Base-by-base conservation (phyloP, 2,329 filamentous ascomycete species). In the Myriangium duriaei region DNA sequence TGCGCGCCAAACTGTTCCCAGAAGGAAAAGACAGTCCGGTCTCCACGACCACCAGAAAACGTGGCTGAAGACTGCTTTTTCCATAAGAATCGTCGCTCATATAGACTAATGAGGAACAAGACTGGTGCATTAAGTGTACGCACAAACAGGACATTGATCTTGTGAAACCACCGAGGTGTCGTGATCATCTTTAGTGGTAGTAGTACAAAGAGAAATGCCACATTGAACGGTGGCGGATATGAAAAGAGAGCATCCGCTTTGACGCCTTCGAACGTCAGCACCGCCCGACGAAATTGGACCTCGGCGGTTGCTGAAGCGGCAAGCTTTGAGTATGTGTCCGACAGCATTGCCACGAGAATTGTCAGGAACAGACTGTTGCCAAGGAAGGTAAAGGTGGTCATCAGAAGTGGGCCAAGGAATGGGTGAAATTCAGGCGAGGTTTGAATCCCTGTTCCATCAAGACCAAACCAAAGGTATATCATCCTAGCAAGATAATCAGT, bases 391-490 rank as follows among this genome's bases (percentile, higher is more conserved):
- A 91, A 92, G 11, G 80, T 71, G 39, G 91, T 70, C 81, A 91
- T 91, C 15, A 91, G 62, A 2, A 74, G 68, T 0, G 84, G 84
- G 0, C 84, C 84, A 1, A 91, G 65, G n/a, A 86, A 61, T 67
- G 74, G 74, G 59, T 92, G 83, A 51, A 91, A 84, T 41, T 83
- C 74, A 14, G 71, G 67, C 50, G 69, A 69, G 41, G 67, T 62
- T 44, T 69, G 60, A 24, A 74, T 70, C 2, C 70, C 68, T 28
- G 60, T 81, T 24, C 56, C 84, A 49, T 91, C 84, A 2, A 92
- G 71, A 2, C 84, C 84, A 52, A 92, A 91, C 84, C 84, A 92
- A 46, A 92, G 87, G 71, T 81, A 91, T 2, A 91, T 71, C 82
- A 92, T 88, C 36, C 32, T 34, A 16, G n/a, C 21, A 26, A 7